Evolutionary conservation across 768 basidiomycete species (phyloP).

Genomic region (Hebeloma cylindrosporum): DNA sequence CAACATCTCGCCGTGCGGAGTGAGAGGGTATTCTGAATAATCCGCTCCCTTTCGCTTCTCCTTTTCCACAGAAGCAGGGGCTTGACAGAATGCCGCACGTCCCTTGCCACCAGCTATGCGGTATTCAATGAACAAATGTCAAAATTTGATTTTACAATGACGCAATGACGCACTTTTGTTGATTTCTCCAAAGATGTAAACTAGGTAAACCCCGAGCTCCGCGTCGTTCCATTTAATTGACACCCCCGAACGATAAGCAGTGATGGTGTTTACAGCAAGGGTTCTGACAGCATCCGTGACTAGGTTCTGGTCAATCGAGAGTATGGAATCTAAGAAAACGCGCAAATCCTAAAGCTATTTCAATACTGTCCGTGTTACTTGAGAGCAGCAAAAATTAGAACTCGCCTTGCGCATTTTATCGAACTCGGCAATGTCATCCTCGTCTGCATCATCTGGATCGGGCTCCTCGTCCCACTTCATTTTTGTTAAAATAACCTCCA

Average conservation of each 20-base stretch:
- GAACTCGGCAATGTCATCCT: conserved; percentile 83
- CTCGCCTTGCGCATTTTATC: conserved; percentile 81
- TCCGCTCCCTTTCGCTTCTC: conserved; percentile 67
- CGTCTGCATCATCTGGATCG: conserved; percentile 80
- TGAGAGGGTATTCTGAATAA: conserved; percentile 81
- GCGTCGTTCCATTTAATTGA: conserved; percentile 87
- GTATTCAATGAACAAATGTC: conserved; percentile 8
- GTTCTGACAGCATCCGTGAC: conserved; percentile 76
- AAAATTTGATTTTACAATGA: background rate
- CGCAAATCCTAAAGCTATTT: conserved; percentile 66
- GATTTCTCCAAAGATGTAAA: conserved; percentile 93
- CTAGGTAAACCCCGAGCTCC: conserved; percentile 89
- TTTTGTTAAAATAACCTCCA: conserved; percentile 80
- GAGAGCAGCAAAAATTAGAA: conserved; percentile 5
- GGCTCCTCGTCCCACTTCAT: conserved; percentile 88
- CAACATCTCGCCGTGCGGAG: conserved; percentile 88
- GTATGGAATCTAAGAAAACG: conserved; percentile 82
- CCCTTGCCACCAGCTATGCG: conserved; percentile 72
- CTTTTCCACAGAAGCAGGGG: conserved; percentile 64
- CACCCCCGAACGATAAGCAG: conserved; percentile 62
- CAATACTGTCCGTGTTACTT: conserved; percentile 9
- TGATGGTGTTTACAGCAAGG: conserved; percentile 73
- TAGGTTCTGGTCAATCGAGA: conserved; percentile 81
- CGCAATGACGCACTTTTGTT: conserved; percentile 66
- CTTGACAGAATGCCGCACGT: conserved; percentile 81